Percentiles rank a stretch among this genome's conserved stretches.
These are phyloP conservation scores for Lathyrus oleraceus DNA, from an alignment of 306 rosid genomes.

Conservation along the genomic window DNA sequence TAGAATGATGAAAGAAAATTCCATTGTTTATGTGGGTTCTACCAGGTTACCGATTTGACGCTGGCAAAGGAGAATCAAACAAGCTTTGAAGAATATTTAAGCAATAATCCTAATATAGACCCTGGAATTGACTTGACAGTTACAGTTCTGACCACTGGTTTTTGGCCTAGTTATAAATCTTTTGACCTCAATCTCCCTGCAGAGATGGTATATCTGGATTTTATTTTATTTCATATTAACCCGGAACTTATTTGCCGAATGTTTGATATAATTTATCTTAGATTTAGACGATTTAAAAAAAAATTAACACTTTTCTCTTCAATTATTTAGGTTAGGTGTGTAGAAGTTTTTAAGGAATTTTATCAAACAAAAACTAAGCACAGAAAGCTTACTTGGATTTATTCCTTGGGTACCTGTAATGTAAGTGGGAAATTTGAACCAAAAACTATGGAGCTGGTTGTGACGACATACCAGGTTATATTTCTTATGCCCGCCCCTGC, in stretches of 20 bases:
- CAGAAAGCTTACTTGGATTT: constrained; percentile 92
- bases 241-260: background rate
- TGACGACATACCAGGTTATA: constrained; percentile 87
- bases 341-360: constrained; percentile 88
- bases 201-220: constrained; percentile 68
- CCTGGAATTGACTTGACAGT: constrained; percentile 90
- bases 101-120: constrained; percentile 51
- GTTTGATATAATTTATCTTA: background rate
- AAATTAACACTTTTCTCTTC: constrained; percentile 15
- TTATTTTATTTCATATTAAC: constrained; percentile 24
- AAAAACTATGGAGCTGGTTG: constrained; percentile 80
- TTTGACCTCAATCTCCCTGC: constrained; percentile 91
- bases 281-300: constrained; percentile 24
- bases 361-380: constrained; percentile 89
- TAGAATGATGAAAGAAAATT: constrained; percentile 23
- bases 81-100: constrained; percentile 80
- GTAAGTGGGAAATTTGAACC: constrained; percentile 79
- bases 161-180: constrained; percentile 97
- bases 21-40: constrained; percentile 25
- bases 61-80: constrained; percentile 82
- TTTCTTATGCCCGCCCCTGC: constrained; percentile 3
- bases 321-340: constrained; percentile 69
- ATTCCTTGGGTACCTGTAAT: constrained; percentile 89
- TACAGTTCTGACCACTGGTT: constrained; percentile 89
- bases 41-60: constrained; percentile 94